Percentiles rank a stretch among this genome's conserved stretches.
Conservation (phyloP, 2,329 filamentous ascomycete species). For the Pestalotiopsis sp. region DNA sequence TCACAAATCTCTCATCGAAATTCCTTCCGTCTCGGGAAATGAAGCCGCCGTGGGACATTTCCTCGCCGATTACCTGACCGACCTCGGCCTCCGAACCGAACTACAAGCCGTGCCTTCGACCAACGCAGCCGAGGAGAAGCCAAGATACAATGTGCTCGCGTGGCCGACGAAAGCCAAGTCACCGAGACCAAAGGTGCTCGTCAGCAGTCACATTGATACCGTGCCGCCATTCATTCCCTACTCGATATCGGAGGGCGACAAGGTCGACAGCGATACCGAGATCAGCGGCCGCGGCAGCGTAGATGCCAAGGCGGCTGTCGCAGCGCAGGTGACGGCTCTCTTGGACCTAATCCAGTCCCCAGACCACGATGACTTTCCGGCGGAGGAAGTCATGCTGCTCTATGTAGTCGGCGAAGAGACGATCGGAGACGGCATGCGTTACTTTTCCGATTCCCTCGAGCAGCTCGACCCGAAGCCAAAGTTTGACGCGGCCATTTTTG, state of each 20-base stretch:
- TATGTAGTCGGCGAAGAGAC: slow-evolving; percentile 84
- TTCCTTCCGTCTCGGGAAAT: slow-evolving; percentile 70
- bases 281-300: slow-evolving; percentile 76
- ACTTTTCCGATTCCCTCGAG: slow-evolving; percentile 43
- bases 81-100: slow-evolving; percentile 43
- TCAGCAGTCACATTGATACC: slow-evolving; percentile 82
- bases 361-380: slow-evolving; percentile 31
- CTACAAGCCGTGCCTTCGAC: slow-evolving; percentile 42
- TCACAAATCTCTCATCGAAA: slow-evolving; percentile 74
- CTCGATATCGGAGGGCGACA: slow-evolving; percentile 49
- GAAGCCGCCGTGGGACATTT: slow-evolving; percentile 71
- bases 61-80: slow-evolving; percentile 66
- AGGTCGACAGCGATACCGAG: slow-evolving; percentile 44
- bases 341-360: slow-evolving; percentile 49
- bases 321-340: slow-evolving; percentile 73
- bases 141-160: slow-evolving; percentile 77
- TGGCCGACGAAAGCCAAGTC: slow-evolving; percentile 52
- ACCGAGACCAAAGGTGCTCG: slow-evolving; percentile 59
- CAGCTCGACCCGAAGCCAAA: slow-evolving; percentile 33
- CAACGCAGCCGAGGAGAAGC: slow-evolving; percentile 25
- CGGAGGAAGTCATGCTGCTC: slow-evolving; percentile 58
- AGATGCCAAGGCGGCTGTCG: slow-evolving; percentile 71
- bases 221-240: slow-evolving; percentile 76
- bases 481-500: slow-evolving; percentile 78
- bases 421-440: slow-evolving; percentile 76